These are phyloP conservation scores for Diplosphaera chodatii DNA, from an alignment of 139 green algal genomes.

Conservation along the genomic window DNA sequence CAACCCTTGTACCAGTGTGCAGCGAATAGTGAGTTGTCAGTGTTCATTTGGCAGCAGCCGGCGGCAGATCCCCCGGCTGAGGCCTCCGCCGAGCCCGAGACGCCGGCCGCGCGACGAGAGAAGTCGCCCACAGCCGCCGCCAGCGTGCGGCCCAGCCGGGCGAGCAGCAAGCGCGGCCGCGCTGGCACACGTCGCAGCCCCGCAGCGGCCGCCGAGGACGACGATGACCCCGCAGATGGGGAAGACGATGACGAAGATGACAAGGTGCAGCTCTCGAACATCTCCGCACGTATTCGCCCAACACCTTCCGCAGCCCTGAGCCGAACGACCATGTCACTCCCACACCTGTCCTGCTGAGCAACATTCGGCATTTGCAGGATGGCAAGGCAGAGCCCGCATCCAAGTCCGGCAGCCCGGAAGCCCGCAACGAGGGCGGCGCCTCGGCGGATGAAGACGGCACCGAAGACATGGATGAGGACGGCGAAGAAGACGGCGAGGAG, in stretches of 20 bases:
- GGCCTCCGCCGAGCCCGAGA: background rate
- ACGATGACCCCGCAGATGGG: background rate
- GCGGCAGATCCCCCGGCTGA: background rate
- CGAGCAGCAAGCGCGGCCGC: background rate
- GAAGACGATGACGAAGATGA: background rate
- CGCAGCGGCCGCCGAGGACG: background rate
- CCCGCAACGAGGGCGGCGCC: too few relatives aligned
- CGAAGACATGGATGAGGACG: background rate
- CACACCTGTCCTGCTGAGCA: too few relatives aligned
- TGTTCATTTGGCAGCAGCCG: background rate
- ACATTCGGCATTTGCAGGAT: background rate
- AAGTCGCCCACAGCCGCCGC: background rate
- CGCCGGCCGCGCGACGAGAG: too few relatives aligned
- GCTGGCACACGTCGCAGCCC: background rate
- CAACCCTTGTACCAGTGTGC: too few relatives aligned
- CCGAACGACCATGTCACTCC: too few relatives aligned
- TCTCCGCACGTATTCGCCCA: too few relatives aligned
- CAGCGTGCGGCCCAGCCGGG: too few relatives aligned
- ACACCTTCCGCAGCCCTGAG: too few relatives aligned
- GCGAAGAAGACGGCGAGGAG: background rate
- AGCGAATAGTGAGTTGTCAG: too few relatives aligned
- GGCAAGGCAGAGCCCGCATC: background rate
- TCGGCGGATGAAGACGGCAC: background rate
- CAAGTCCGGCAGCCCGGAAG: background rate
- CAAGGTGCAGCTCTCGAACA: too few relatives aligned